Evolutionary conservation across 495 filamentous ascomycete species (phyloP).

Genomic region (Talaromyces thailandensis): DNA sequence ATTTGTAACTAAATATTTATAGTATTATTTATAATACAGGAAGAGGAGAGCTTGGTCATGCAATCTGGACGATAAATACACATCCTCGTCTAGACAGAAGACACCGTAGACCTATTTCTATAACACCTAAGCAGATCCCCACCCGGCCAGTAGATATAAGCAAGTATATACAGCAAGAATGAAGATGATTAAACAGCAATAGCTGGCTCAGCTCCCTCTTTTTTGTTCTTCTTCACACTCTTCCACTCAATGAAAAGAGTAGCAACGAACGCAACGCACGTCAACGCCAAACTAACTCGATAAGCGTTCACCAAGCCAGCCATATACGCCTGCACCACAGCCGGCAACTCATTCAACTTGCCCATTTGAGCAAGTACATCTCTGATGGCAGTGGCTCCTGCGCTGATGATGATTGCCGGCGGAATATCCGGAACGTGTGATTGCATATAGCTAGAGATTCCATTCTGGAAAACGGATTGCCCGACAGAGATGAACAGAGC

Average conservation of each 20-base stretch:
- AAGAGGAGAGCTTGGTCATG: not conserved
- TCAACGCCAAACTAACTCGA: conserved; percentile 23
- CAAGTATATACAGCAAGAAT: not conserved
- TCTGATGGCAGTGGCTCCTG: conserved; percentile 53
- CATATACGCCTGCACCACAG: conserved; percentile 23
- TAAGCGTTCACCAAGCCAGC: conserved; percentile 17
- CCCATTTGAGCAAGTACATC: conserved; percentile 27
- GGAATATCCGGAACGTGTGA: conserved; percentile 18
- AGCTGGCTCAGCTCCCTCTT: not conserved
- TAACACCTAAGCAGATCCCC: no score
- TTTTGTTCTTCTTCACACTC: conserved; percentile 2
- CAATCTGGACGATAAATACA: not conserved
- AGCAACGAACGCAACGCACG: conserved; percentile 1
- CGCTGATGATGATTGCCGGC: conserved; percentile 35
- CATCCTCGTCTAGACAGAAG: not conserved
- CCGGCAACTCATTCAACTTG: conserved; percentile 14
- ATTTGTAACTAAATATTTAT: not conserved
- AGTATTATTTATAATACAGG: not conserved
- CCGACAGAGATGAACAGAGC: conserved; percentile 62
- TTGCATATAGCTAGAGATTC: conserved; percentile 48
- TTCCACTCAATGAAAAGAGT: conserved; percentile 6
- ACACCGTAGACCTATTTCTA: not conserved
- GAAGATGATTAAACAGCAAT: not conserved
- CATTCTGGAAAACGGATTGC: conserved; percentile 70
- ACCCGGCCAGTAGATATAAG: not conserved